phyloP scores from a whole-genome alignment of 2,329 filamentous ascomycete species.

The Trichoderma oligosporum region DNA sequence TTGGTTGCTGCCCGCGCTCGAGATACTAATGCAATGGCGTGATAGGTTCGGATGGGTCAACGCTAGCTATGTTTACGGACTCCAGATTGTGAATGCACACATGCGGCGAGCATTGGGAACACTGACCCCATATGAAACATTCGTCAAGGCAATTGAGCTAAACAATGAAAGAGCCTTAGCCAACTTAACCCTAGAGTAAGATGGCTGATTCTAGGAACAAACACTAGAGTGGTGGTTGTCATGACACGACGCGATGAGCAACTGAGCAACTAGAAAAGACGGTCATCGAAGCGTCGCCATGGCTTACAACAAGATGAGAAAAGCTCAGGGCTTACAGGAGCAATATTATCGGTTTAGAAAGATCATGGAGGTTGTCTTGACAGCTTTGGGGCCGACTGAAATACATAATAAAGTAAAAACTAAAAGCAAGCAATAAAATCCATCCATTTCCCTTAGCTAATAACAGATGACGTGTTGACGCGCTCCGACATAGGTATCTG shows the following conservation, averaged over 20 bases:
- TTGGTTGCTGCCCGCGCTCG: background rate
- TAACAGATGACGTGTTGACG: too few relatives aligned
- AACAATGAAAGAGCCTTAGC: slow-evolving; percentile 53
- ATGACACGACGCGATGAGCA: background rate
- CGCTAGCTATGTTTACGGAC: slow-evolving; percentile 90
- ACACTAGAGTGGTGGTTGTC: background rate
- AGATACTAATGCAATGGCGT: slow-evolving; percentile 28
- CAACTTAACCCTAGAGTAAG: slow-evolving; percentile 30
- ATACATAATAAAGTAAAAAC: slow-evolving; percentile 11
- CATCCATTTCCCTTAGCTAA: too few relatives aligned
- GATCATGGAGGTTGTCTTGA: background rate
- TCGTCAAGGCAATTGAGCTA: slow-evolving; percentile 63
- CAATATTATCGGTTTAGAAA: background rate
- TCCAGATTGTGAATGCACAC: slow-evolving; percentile 83
- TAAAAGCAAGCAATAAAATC: slow-evolving; percentile 12
- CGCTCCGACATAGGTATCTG: too few relatives aligned
- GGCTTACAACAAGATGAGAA: background rate
- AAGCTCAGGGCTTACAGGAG: background rate
- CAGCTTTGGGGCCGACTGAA: background rate
- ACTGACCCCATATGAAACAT: slow-evolving; percentile 80
- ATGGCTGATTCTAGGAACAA: background rate
- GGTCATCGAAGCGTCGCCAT: background rate
- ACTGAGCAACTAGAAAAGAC: background rate
- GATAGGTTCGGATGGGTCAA: slow-evolving; percentile 96
- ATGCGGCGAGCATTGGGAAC: slow-evolving; percentile 86